Evolutionary conservation across 192 early-diverging fungal species (phyloP).

Genomic region (Umbelopsis isabellina): DNA sequence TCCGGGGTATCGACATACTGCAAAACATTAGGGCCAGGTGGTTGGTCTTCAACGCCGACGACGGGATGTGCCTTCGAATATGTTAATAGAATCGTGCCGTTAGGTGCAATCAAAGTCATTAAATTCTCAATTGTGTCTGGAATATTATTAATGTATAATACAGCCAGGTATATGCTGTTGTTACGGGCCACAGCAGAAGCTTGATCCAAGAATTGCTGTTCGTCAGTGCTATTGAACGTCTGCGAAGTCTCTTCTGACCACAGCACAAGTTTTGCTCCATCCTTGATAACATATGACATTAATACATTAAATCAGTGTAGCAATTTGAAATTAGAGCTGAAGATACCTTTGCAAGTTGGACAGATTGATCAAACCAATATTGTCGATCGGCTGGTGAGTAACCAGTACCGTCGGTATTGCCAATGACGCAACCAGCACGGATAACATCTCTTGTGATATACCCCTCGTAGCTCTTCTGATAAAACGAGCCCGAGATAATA

Average conservation of each 20-base stretch:
- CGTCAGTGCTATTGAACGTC: not conserved
- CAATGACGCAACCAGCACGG: constrained; percentile 25
- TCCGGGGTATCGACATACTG: constrained; percentile 39
- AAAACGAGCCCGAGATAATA: constrained; percentile 17
- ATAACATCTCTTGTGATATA: constrained; percentile 14
- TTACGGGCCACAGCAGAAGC: constrained; percentile 4
- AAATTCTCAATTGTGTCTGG: constrained; percentile 40
- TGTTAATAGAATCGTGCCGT: constrained; percentile 35
- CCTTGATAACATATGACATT: not conserved
- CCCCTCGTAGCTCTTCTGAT: not conserved
- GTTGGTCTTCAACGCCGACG: constrained; percentile 39
- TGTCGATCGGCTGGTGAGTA: not conserved
- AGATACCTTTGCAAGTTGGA: constrained; percentile 20
- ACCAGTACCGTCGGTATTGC: not conserved
- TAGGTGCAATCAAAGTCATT: constrained; percentile 39
- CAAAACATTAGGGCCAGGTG: constrained; percentile 38
- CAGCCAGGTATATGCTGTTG: constrained; percentile 10
- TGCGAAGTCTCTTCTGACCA: constrained; percentile 25
- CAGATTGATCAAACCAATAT: constrained; percentile 18
- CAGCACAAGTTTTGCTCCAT: constrained; percentile 24
- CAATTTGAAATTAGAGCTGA: not conserved
- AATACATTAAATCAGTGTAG: not conserved
- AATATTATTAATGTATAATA: not conserved
- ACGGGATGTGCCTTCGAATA: constrained; percentile 54
- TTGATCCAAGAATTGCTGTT: constrained; percentile 14